Evolutionary conservation across 2,329 filamentous ascomycete species (phyloP), one percentile per base, ranked within the genome.

Genomic region (Cercospora sojina): DNA sequence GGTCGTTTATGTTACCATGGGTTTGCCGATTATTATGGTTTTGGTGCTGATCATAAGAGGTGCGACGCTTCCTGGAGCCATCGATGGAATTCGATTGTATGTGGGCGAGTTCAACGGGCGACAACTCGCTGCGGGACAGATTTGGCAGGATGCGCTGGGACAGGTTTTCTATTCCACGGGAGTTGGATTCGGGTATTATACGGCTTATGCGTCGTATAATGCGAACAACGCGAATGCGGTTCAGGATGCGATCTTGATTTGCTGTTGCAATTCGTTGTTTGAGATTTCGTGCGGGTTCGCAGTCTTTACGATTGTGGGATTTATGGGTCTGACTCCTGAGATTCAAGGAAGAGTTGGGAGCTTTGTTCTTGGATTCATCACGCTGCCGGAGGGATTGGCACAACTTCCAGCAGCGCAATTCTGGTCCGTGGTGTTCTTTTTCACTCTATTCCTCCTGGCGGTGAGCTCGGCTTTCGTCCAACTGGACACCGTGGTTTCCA

Each of bases 1-100:
- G 6, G 85, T 87, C n/a, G 85, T 87, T 5, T 87, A 87, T 77
- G 86, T 86, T 74, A 87, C 85, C 18, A 87, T 87, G 85, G 84
- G 84, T 1, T 73, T 87, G 8, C 85, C 85, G 0, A 85, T 87
- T 57, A 77, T 85, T 66, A 84, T 84, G 20, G 86, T 83, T 4
- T 79, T 87, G 67, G 82, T 87, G 59, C 79, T 87, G 38, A 81
- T 87, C 57, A 85, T 84, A n/a, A 81, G 85, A 1, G 80, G 83
- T 0, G 74, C 83, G 1, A 86, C 85, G 0, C 82, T 87, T 0
- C 80, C 82, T 0, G 86, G 87, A 70, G 86, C 85, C 0, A 71
- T 79, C 0, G 80, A 81, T 32, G 86, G 85, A 5, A 78, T 87
- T 35, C 81, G 79, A 64, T 53, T 87, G 86, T 72, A 81, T 16